phyloP scores from a whole-genome alignment of 306 rosid species.

The Rosa rugosa region DNA sequence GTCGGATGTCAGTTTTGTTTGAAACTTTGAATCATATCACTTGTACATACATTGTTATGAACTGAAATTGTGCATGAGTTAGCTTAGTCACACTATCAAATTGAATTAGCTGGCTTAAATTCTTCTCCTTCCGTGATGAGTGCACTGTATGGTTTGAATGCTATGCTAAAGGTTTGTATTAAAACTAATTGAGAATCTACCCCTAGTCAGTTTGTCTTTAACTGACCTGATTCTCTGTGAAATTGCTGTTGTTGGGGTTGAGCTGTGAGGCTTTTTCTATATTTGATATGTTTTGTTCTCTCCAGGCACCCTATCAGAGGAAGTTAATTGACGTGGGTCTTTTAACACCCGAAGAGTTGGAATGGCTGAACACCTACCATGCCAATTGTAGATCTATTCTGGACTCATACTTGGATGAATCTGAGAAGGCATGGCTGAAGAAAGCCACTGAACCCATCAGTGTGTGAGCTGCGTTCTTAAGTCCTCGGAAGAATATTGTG shows the following conservation, averaged over 20 bases:
- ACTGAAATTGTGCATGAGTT: neutral
- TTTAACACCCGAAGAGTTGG: constrained; percentile 65
- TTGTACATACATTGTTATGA: neutral
- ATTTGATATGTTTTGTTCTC: neutral
- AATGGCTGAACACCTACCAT: constrained; percentile 86
- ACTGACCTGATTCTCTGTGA: neutral
- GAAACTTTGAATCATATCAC: neutral
- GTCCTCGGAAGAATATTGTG: neutral
- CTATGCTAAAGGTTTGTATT: neutral
- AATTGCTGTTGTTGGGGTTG: neutral
- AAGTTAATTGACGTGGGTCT: constrained; percentile 76
- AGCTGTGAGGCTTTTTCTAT: neutral
- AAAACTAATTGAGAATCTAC: constrained; percentile 1
- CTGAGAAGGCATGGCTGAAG: constrained; percentile 79
- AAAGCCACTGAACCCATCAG: constrained; percentile 78
- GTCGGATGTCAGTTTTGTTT: neutral
- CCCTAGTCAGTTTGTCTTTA: neutral
- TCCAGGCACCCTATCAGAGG: constrained; percentile 84
- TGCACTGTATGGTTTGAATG: neutral
- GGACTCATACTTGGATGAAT: constrained; percentile 59
- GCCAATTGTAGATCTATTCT: constrained; percentile 71
- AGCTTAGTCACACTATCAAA: neutral
- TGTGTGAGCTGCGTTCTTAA: constrained; percentile 32
- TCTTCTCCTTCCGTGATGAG: neutral
- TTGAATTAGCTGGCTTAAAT: neutral